phyloP scores from a whole-genome alignment of 108 stramenopile genomes.

The Parietichytrium sp. region DNA sequence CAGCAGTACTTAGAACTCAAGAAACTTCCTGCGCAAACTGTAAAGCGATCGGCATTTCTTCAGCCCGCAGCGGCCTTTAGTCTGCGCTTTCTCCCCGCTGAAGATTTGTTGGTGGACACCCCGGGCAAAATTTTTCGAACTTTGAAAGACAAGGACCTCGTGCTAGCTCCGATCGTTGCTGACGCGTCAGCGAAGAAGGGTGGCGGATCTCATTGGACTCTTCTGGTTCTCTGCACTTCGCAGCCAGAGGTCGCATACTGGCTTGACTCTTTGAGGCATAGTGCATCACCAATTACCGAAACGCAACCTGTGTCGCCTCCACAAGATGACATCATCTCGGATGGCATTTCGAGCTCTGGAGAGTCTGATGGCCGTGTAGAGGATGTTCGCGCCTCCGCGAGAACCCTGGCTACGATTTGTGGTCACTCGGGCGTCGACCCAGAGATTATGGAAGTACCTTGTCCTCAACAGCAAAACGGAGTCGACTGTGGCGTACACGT shows the following conservation, averaged over 20 bases:
- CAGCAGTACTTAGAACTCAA: neutral
- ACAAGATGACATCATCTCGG: too few species aligned
- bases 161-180: neutral
- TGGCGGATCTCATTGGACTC: slow-evolving; percentile 15
- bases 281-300: too few species aligned
- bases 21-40: neutral
- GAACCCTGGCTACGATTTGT: neutral
- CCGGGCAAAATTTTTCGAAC: slow-evolving; percentile 1
- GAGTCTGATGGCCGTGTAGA: neutral
- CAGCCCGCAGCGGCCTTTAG: slow-evolving; percentile 15
- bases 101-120: slow-evolving; percentile 7
- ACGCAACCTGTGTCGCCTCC: too few species aligned
- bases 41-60: neutral
- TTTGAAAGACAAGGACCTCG: neutral
- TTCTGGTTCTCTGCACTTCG: neutral
- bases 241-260: neutral
- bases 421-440: neutral
- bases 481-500: slow-evolving; percentile 8
- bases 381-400: neutral
- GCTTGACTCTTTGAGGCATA: neutral
- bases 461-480: slow-evolving; percentile 21
- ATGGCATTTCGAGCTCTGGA: too few species aligned
- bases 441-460: neutral
- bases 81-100: neutral
- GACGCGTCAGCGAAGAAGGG: slow-evolving; percentile 11